Percentiles rank a stretch among this genome's conserved stretches.
phyloP scores from a whole-genome alignment of 2,329 filamentous ascomycete genomes.

The Cercospora sp. region DNA sequence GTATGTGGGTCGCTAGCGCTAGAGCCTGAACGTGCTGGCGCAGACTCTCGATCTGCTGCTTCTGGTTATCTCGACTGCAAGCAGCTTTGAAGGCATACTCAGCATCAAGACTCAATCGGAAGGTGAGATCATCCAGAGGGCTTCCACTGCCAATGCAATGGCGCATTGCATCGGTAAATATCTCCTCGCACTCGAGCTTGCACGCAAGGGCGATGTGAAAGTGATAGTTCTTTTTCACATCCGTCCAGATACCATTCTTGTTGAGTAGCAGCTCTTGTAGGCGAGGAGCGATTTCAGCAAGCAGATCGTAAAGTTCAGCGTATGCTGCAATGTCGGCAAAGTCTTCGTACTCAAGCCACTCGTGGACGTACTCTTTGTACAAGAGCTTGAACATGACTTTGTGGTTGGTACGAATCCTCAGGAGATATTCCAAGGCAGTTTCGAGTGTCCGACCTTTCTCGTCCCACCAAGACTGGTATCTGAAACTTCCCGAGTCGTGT shows the following conservation, averaged over 20 bases:
- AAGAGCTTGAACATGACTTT: background rate
- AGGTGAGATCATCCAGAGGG: background rate
- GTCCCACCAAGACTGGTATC: background rate
- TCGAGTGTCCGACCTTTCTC: background rate
- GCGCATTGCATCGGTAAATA: slow-evolving; percentile 12
- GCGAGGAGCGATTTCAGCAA: background rate
- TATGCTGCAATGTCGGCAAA: background rate
- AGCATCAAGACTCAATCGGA: background rate
- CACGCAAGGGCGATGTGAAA: slow-evolving; percentile 9
- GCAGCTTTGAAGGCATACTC: background rate
- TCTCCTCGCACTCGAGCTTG: slow-evolving; percentile 12
- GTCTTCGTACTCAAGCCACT: background rate
- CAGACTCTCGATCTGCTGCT: background rate
- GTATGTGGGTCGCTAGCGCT: slow-evolving; percentile 1
- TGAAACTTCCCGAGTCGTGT: background rate
- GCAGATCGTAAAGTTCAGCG: background rate
- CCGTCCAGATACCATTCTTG: background rate
- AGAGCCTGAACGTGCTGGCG: background rate
- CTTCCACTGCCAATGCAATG: slow-evolving; percentile 28
- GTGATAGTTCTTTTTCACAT: slow-evolving; percentile 1
- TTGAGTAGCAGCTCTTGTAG: background rate
- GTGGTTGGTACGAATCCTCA: background rate
- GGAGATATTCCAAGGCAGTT: background rate
- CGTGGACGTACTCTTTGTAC: background rate
- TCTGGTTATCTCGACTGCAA: background rate